Evolutionary conservation across 805 yeast genomes (phyloP), one percentile per base, ranked within the genome.

Genomic region (Kodamaea restingae): DNA sequence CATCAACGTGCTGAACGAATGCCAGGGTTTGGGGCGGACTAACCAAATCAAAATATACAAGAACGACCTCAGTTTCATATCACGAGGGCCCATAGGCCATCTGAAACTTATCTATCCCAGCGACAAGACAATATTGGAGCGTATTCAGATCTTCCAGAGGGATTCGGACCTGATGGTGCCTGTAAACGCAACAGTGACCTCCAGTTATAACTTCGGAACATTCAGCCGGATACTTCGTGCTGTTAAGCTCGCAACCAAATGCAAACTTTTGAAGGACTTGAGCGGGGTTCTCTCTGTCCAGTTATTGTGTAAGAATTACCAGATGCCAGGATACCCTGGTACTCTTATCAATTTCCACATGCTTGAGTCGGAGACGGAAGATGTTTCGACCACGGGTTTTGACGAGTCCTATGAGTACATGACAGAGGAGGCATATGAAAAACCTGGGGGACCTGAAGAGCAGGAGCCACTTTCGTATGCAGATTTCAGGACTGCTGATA

Each of bases 31-130:
- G 10, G 50, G n/a, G 14, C 29, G 6, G 36, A 25, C 11, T 26
- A 36, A 12, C 22, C 44, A 7, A 18, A 28, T 43, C 26, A 28
- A 26, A 10, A 40, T 42, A 17, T 27, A 30, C 31, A 42, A 56
- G 50, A 65, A 71, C 25, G 70, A 66, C 45, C 57, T 81, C 33
- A 65, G 72, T 18, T 71, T 88, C 38, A 73, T 84, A 4, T 81
- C 93, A 0, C 72, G 70, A 28, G 85, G 91, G 8, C 84, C 80
- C n/a, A 70, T 85, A 33, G 95, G 95, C 0, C 67, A 71, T 37
- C 79, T 86, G 28, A 80, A 82, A 51, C 64, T 86, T 15, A 69
- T 73, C 7, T 70, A 81, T 34, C 95, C 95, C 0, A 73, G 71
- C 43, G 84, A 76, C 35, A 70, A 73, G 48, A 65, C 78, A 2